phyloP scores from a whole-genome alignment of 2,329 filamentous ascomycete genomes.

The Penicillium occitanis region DNA sequence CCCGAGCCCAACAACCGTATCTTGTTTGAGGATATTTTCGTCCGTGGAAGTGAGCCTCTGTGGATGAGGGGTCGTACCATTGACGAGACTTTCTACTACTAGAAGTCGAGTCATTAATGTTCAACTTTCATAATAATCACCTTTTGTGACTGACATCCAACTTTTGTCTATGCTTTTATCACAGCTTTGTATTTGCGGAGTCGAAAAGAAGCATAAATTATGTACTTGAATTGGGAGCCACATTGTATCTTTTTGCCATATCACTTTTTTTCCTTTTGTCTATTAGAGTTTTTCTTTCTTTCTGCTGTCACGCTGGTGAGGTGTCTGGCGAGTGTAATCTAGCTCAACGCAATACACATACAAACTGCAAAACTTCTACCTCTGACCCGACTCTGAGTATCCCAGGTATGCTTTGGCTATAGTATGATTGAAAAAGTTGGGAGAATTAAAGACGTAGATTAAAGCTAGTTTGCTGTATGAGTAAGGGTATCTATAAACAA shows the following conservation, averaged over 20 bases:
- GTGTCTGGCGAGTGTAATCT: slow-evolving; percentile 9
- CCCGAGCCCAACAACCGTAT: slow-evolving; percentile 79
- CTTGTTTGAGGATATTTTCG: slow-evolving; percentile 96
- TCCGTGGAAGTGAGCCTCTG: slow-evolving; percentile 78
- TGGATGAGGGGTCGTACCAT: slow-evolving; percentile 84
- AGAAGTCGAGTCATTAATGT: neutral
- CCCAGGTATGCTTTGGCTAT: neutral
- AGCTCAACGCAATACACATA: slow-evolving; percentile 8
- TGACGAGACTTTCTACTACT: slow-evolving; percentile 89
- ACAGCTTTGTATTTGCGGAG: slow-evolving; percentile 6
- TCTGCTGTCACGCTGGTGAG: neutral
- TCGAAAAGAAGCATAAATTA: slow-evolving; percentile 11
- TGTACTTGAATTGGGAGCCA: slow-evolving; percentile 17
- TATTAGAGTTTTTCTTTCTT: slow-evolving; percentile 1
- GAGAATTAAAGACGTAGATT: neutral
- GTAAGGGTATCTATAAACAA: slow-evolving; percentile 9
- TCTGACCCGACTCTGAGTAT: neutral
- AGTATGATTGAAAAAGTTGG: neutral
- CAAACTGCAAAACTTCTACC: neutral
- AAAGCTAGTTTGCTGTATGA: neutral
- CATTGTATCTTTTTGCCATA: slow-evolving; percentile 13
- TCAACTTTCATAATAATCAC: neutral
- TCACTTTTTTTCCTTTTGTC: slow-evolving; percentile 9
- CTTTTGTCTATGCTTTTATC: neutral
- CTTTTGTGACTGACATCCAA: neutral